Conservation (phyloP, 176 grass and related monocot genomes). For the Eleusine coracana region DNA sequence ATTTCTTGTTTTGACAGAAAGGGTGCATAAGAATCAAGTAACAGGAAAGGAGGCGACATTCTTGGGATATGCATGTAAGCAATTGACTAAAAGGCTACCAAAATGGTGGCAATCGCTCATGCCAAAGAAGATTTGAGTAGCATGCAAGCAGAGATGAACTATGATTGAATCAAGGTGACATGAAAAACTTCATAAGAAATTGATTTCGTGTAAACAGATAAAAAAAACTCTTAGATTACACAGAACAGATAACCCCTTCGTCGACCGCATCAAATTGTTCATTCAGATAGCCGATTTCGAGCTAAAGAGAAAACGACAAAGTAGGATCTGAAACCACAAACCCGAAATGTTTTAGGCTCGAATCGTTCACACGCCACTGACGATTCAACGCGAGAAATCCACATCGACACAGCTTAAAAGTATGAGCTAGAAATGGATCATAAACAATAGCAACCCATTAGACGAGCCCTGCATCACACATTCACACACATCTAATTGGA, state of each 20-base stretch:
- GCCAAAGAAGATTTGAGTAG: not conserved
- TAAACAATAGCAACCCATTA: not conserved
- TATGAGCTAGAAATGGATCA: not conserved
- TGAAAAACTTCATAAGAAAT: not conserved
- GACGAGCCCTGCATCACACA: not conserved
- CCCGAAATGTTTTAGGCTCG: not conserved
- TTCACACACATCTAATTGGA: not conserved
- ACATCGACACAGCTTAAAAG: not conserved
- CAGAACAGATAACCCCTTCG: not conserved
- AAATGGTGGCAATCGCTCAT: not conserved
- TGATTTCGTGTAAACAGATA: not conserved
- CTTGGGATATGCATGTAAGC: not conserved
- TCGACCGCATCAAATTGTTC: conserved; percentile 27
- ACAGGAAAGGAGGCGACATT: not conserved
- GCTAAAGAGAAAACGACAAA: conserved; percentile 27
- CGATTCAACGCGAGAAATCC: not conserved
- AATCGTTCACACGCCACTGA: not conserved
- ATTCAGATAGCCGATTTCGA: not conserved
- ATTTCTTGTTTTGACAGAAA: not conserved
- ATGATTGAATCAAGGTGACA: not conserved
- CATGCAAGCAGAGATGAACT: not conserved
- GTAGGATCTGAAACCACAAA: not conserved
- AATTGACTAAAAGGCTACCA: not conserved
- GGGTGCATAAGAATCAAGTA: not conserved
- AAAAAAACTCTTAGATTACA: not conserved